These are phyloP conservation scores for Colletotrichum caudatum DNA, from an alignment of 2,329 filamentous ascomycete genomes.

Conservation along the genomic window DNA sequence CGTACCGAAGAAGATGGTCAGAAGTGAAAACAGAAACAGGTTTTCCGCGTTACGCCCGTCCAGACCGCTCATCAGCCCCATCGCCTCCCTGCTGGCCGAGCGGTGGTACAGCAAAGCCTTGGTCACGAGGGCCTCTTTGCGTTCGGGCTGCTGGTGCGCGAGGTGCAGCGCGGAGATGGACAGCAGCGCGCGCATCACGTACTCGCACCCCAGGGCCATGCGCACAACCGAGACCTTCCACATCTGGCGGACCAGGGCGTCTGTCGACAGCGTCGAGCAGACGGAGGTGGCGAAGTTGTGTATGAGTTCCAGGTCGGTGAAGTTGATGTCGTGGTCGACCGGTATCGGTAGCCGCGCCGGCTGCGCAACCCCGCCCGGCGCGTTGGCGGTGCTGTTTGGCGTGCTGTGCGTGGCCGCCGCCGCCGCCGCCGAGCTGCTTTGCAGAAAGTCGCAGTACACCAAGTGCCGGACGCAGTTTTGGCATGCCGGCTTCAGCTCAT, in stretches of 20 bases:
- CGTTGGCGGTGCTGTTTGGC: not conserved
- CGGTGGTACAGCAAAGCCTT: conserved; percentile 40
- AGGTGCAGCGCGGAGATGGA: conserved; percentile 64
- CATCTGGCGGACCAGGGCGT: conserved; percentile 56
- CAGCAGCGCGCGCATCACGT: conserved; percentile 63
- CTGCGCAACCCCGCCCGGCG: not conserved
- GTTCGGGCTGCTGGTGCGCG: conserved; percentile 54
- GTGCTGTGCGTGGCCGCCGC: not conserved
- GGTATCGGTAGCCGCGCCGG: not conserved
- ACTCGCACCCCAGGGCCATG: conserved; percentile 59
- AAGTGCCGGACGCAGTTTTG: conserved; percentile 46
- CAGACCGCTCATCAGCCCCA: conserved; percentile 40
- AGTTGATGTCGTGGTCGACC: conserved; percentile 49
- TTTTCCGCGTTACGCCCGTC: conserved; percentile 43
- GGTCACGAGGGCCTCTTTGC: conserved; percentile 52
- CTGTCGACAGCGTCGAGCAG: conserved; percentile 58
- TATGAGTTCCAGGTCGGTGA: conserved; percentile 63
- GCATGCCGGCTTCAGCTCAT: conserved; percentile 47
- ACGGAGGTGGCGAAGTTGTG: conserved; percentile 66
- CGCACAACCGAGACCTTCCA: conserved; percentile 61
- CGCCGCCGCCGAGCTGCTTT: conserved; percentile 12
- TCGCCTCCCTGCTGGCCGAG: conserved; percentile 38
- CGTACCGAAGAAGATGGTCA: conserved; percentile 51
- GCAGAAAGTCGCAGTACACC: conserved; percentile 46
- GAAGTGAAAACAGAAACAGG: conserved; percentile 48